Conservation (phyloP, 371 early-diverging fungal species). For the Syncephalastrum monosporum region DNA sequence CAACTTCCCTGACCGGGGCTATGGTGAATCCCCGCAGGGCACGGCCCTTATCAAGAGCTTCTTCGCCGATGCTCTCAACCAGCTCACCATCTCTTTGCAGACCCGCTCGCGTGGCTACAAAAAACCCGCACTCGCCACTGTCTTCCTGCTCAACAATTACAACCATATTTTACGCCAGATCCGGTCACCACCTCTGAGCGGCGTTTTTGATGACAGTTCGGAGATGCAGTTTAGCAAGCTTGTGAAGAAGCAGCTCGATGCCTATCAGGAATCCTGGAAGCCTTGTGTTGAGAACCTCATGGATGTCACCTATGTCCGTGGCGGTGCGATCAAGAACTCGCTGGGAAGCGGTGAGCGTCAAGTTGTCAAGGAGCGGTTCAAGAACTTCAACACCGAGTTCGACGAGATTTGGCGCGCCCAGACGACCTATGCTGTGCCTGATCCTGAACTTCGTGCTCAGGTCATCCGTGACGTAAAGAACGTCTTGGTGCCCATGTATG, state of each 20-base stretch:
- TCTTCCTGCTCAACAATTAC: conserved; percentile 85
- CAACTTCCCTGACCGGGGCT: conserved; percentile 12
- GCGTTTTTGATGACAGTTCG: conserved; percentile 53
- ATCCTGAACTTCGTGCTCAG: conserved; percentile 70
- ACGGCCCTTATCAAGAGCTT: conserved; percentile 27
- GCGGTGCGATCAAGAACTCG: conserved; percentile 59
- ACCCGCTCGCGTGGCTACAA: conserved; percentile 73
- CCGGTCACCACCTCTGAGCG: conserved; percentile 55
- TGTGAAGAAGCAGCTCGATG: conserved; percentile 57
- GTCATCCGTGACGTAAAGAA: conserved; percentile 73
- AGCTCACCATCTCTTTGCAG: conserved; percentile 63
- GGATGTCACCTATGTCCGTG: conserved; percentile 74
- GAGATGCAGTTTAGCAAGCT: conserved; percentile 62
- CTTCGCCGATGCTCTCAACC: conserved; percentile 59
- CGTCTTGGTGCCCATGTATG: conserved; percentile 79
- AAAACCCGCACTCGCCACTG: conserved; percentile 63
- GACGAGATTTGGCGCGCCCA: conserved; percentile 75
- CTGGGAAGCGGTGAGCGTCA: conserved; percentile 71
- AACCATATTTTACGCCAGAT: conserved; percentile 72
- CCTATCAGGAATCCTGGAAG: conserved; percentile 77
- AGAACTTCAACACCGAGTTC: conserved; percentile 82
- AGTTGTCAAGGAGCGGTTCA: conserved; percentile 80
- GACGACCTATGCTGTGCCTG: conserved; percentile 80
- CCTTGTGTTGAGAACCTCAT: conserved; percentile 68
- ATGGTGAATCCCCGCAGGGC: conserved; percentile 26